Conservation (phyloP, 2,329 filamentous ascomycete species). For the Dissoconium aciculare region DNA sequence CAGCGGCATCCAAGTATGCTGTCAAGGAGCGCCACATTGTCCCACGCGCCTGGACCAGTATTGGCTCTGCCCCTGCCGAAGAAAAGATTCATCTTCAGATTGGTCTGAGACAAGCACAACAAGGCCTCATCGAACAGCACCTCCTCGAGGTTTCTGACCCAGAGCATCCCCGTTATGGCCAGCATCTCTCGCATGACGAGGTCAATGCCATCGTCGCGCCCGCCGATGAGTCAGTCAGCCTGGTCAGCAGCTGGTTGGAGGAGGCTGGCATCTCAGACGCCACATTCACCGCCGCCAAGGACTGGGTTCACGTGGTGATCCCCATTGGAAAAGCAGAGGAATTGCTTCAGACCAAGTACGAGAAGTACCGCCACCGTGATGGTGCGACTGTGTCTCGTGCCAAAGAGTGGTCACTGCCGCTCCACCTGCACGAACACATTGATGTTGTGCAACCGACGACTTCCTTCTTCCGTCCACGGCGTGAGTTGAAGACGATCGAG, state of each 20-base stretch:
- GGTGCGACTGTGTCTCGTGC: conserved; percentile 39
- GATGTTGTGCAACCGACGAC: conserved; percentile 47
- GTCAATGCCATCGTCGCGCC: conserved; percentile 42
- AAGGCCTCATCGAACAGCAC: conserved; percentile 41
- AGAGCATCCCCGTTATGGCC: conserved; percentile 38
- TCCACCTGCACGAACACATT: conserved; percentile 42
- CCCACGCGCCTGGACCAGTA: conserved; percentile 36
- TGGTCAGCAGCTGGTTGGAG: conserved; percentile 42
- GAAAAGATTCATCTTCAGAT: conserved; percentile 42
- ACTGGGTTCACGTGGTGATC: conserved; percentile 42
- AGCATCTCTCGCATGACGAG: conserved; percentile 37
- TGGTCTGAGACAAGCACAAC: conserved; percentile 43
- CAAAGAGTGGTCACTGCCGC: conserved; percentile 43
- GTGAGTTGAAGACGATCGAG: conserved; percentile 7
- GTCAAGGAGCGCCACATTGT: conserved; percentile 43
- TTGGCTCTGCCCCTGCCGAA: conserved; percentile 33
- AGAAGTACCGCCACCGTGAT: conserved; percentile 38
- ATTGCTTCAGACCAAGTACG: conserved; percentile 39
- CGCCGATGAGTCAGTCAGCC: conserved; percentile 34
- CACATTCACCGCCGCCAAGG: conserved; percentile 38
- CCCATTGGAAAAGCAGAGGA: conserved; percentile 38
- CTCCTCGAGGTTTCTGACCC: conserved; percentile 41
- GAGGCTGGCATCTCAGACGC: conserved; percentile 36
- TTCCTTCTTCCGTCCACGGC: conserved; percentile 38
- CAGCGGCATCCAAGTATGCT: conserved; percentile 29